Evolutionary conservation across 352 stramenopile genomes (phyloP).

Genomic region (Achlya hypogyna): DNA sequence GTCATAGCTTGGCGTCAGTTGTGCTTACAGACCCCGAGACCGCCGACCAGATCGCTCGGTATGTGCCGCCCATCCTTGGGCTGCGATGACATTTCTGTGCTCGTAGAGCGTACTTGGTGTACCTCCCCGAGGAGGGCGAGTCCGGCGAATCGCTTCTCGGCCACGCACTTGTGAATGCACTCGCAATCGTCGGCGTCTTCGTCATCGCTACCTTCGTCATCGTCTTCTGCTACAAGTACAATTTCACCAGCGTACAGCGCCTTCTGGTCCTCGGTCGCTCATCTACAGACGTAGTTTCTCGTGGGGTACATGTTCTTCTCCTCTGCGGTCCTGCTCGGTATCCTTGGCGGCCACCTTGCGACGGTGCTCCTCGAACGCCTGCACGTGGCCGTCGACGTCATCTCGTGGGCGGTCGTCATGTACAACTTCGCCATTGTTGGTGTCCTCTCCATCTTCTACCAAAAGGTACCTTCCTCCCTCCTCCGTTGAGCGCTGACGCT

Average conservation of each 20-base stretch:
- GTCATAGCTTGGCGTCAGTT: conserved; percentile 58
- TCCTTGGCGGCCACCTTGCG: conserved; percentile 80
- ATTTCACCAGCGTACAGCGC: conserved; percentile 59
- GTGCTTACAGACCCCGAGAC: conserved; percentile 72
- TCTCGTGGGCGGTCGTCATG: conserved; percentile 70
- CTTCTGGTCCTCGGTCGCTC: background rate
- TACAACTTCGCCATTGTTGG: conserved; percentile 90
- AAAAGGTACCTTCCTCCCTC: conserved; percentile 40
- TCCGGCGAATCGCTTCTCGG: conserved; percentile 60
- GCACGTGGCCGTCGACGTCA: conserved; percentile 45
- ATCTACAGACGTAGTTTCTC: conserved; percentile 36
- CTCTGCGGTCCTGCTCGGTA: conserved; percentile 72
- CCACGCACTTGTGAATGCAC: conserved; percentile 75
- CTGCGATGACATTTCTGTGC: background rate
- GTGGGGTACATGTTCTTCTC: conserved; percentile 88
- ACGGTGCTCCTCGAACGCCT: conserved; percentile 58
- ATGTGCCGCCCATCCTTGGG: conserved; percentile 17
- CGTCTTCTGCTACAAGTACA: conserved; percentile 87
- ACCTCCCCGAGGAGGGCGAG: conserved; percentile 49
- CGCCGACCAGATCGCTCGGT: conserved; percentile 62
- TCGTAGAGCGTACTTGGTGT: conserved; percentile 70
- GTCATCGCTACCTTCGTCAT: conserved; percentile 85
- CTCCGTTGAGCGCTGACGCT: background rate
- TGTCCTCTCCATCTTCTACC: conserved; percentile 86
- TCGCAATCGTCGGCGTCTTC: conserved; percentile 87